phyloP scores from a whole-genome alignment of 1,284 basidiomycete genomes.

The Heterobasidion occidentale region DNA sequence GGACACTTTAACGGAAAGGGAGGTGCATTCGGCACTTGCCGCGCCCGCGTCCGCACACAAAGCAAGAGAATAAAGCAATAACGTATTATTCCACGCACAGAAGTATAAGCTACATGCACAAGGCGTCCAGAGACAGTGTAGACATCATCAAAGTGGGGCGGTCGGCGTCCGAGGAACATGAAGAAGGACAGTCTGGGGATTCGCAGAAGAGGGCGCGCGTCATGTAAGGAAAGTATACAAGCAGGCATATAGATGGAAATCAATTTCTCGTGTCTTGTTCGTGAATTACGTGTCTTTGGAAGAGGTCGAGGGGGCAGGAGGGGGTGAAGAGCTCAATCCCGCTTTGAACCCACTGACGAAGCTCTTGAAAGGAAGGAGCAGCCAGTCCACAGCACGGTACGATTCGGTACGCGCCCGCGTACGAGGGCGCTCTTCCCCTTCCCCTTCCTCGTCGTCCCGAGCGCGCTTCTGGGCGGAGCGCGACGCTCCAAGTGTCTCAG shows the following conservation, averaged over 20 bases:
- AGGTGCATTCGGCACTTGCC: conserved; percentile 1
- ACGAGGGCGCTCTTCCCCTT: conserved; percentile 29
- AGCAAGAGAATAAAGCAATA: neutral
- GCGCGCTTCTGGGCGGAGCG: conserved; percentile 36
- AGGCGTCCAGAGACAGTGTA: neutral
- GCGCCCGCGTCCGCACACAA: neutral
- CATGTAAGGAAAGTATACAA: neutral
- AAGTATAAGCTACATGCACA: neutral
- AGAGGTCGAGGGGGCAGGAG: neutral
- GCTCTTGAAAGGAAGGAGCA: conserved; percentile 50
- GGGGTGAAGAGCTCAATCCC: conserved; percentile 28
- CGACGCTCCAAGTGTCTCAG: conserved; percentile 13
- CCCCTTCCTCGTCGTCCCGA: conserved; percentile 27
- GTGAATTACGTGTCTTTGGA: neutral
- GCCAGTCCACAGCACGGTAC: conserved; percentile 36
- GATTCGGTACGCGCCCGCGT: conserved; percentile 39
- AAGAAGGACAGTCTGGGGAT: too few species aligned
- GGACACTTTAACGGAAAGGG: neutral
- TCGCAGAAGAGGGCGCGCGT: too few species aligned
- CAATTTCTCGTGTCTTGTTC: neutral
- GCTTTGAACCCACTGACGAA: conserved; percentile 61
- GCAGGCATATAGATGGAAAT: neutral
- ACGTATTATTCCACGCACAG: neutral
- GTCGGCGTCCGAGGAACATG: too few species aligned
- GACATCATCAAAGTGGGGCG: too few species aligned